Percentiles rank a stretch among this genome's conserved stretches.
These are phyloP conservation scores for Pouteria glomerata DNA, from an alignment of 148 eudicot species.

Conservation along the genomic window DNA sequence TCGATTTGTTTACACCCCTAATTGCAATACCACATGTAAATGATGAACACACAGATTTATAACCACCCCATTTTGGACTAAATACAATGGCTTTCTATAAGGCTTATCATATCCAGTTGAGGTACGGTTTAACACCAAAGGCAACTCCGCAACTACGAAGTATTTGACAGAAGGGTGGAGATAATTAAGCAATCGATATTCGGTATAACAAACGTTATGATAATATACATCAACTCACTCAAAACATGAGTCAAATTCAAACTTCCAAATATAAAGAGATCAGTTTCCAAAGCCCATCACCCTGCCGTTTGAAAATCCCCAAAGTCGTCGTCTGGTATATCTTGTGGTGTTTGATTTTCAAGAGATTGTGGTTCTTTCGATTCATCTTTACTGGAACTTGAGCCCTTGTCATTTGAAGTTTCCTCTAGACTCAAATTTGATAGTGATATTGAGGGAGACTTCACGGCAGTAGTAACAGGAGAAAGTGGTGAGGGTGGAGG, in stretches of 20 bases:
- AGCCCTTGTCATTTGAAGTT: slow-evolving; percentile 14
- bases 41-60: too few relatives aligned
- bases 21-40: too few relatives aligned
- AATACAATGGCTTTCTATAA: too few relatives aligned
- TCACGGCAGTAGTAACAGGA: slow-evolving; percentile 32
- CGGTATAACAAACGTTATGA: too few relatives aligned
- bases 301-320: slow-evolving; percentile 95
- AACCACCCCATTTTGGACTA: too few relatives aligned
- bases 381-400: slow-evolving; percentile 18
- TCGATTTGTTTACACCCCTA: too few relatives aligned
- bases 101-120: too few relatives aligned
- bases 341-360: slow-evolving; percentile 35
- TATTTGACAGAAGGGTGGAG: not conserved
- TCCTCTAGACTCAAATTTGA: slow-evolving; percentile 28
- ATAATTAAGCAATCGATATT: not conserved
- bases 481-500: slow-evolving; percentile 74
- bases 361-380: slow-evolving; percentile 26
- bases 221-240: slow-evolving; percentile 25
- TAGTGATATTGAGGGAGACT: slow-evolving; percentile 34
- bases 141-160: not conserved
- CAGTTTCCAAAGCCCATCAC: slow-evolving; percentile 18
- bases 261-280: slow-evolving; percentile 1
- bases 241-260: not conserved
- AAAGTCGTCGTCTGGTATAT: slow-evolving; percentile 75
- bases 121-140: too few relatives aligned